A percentile compares a stretch with the other conserved stretches of the same genome.
phyloP scores from a whole-genome alignment of 345 rosid species.

The Streptanthus diversifolius region DNA sequence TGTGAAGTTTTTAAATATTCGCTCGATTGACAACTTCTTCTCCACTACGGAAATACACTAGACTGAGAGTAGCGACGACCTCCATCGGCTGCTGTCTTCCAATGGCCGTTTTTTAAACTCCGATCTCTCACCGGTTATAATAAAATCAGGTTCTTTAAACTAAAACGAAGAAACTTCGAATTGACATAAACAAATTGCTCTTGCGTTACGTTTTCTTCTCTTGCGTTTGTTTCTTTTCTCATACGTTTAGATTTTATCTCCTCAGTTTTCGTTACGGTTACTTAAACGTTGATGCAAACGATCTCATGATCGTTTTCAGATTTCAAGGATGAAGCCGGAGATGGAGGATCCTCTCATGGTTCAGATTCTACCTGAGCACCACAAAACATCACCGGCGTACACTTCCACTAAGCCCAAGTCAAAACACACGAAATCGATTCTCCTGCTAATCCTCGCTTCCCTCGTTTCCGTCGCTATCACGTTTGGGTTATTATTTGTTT shows the following conservation, averaged over 20 bases:
- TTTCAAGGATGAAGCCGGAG: constrained; percentile 12
- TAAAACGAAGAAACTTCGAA: background rate
- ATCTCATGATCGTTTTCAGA: constrained; percentile 54
- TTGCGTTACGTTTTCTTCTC: background rate
- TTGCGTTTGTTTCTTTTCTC: background rate
- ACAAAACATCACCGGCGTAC: constrained; percentile 29
- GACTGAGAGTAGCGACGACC: constrained; percentile 12
- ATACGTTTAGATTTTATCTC: constrained; percentile 20
- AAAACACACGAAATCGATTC: constrained; percentile 32
- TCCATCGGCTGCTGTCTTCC: constrained; percentile 13
- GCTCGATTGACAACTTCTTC: background rate
- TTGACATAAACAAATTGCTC: background rate
- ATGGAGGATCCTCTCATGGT: constrained; percentile 57
- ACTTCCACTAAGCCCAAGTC: constrained; percentile 32
- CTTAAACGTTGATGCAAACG: constrained; percentile 60
- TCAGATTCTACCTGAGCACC: constrained; percentile 43
- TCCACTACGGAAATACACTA: constrained; percentile 10
- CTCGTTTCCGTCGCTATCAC: constrained; percentile 8
- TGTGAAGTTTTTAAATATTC: background rate
- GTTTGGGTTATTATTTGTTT: constrained; percentile 27
- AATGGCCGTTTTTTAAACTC: background rate
- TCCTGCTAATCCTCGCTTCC: constrained; percentile 26
- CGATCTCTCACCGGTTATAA: background rate
- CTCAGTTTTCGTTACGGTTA: background rate
- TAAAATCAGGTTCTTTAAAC: background rate